These are phyloP conservation scores for Boletus sp. DNA, from an alignment of 768 basidiomycete species.

Conservation along the genomic window DNA sequence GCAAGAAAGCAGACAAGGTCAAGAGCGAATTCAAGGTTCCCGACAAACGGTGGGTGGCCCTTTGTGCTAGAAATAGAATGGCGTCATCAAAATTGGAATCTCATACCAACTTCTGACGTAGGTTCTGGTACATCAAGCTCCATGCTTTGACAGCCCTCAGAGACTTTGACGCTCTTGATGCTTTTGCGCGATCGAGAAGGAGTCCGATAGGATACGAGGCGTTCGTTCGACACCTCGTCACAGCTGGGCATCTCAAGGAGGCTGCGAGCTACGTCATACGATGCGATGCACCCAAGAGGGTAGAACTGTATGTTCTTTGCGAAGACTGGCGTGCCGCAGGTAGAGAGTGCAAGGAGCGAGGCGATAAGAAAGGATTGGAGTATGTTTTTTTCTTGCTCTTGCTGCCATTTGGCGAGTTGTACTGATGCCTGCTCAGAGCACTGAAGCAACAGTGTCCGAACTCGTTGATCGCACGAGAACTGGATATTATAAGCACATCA, in stretches of 20 bases:
- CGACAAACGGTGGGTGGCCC: slow-evolving; percentile 75
- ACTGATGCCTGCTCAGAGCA: slow-evolving; percentile 46
- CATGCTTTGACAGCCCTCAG: slow-evolving; percentile 73
- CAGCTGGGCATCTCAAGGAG: slow-evolving; percentile 71
- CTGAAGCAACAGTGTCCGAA: slow-evolving; percentile 76
- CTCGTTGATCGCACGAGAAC: slow-evolving; percentile 73
- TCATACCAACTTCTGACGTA: slow-evolving; percentile 27
- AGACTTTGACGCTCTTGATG: slow-evolving; percentile 85
- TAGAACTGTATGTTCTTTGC: slow-evolving; percentile 87
- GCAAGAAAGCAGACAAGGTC: slow-evolving; percentile 87
- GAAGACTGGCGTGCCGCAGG: slow-evolving; percentile 90
- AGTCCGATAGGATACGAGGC: slow-evolving; percentile 96
- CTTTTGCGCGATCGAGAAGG: slow-evolving; percentile 82
- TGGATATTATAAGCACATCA: slow-evolving; percentile 59
- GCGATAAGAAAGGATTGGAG: slow-evolving; percentile 83
- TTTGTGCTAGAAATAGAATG: neutral
- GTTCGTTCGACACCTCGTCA: slow-evolving; percentile 77
- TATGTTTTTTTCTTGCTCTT: slow-evolving; percentile 42
- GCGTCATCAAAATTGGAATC: neutral
- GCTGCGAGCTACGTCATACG: slow-evolving; percentile 75
- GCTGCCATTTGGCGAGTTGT: neutral
- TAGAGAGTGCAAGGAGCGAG: slow-evolving; percentile 84
- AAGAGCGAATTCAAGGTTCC: slow-evolving; percentile 90
- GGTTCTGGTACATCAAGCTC: slow-evolving; percentile 94
- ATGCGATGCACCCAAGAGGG: slow-evolving; percentile 80